phyloP scores from a whole-genome alignment of 208 protist genomes.

The Wallacemonas sp. region DNA sequence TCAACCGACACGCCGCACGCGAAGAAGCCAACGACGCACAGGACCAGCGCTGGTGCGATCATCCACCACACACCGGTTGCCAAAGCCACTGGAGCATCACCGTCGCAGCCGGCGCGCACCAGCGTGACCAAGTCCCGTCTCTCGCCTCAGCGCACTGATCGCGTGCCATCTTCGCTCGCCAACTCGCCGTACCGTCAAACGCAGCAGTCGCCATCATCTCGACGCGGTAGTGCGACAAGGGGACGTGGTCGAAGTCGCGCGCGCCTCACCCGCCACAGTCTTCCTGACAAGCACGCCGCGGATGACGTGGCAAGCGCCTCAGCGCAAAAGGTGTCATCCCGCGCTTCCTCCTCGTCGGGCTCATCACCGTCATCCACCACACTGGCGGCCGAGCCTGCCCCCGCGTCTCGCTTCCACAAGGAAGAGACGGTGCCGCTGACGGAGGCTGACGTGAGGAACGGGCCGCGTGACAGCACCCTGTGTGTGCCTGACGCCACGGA shows the following conservation, averaged over 20 bases:
- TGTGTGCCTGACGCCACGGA: background rate
- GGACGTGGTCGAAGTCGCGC: too few species aligned
- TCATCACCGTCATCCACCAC: too few species aligned
- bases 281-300: too few species aligned
- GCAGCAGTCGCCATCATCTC: background rate
- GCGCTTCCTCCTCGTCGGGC: background rate
- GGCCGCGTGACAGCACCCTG: background rate
- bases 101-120: background rate
- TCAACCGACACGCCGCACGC: background rate
- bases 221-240: too few species aligned
- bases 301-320: too few species aligned
- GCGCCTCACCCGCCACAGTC: too few species aligned
- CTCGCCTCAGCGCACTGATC: background rate
- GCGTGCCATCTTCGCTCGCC: background rate
- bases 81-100: background rate
- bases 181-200: background rate
- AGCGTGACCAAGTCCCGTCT: background rate
- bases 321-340: too few species aligned
- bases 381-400: background rate
- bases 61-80: slow-evolving; percentile 1
- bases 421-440: slow-evolving; percentile 1
- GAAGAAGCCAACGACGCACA: too few species aligned
- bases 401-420: background rate
- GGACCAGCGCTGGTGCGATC: background rate
- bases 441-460: background rate